Evolutionary conservation across 2,329 filamentous ascomycete genomes (phyloP), one percentile per base, ranked within the genome.

Genomic region (Cadophora malorum): DNA sequence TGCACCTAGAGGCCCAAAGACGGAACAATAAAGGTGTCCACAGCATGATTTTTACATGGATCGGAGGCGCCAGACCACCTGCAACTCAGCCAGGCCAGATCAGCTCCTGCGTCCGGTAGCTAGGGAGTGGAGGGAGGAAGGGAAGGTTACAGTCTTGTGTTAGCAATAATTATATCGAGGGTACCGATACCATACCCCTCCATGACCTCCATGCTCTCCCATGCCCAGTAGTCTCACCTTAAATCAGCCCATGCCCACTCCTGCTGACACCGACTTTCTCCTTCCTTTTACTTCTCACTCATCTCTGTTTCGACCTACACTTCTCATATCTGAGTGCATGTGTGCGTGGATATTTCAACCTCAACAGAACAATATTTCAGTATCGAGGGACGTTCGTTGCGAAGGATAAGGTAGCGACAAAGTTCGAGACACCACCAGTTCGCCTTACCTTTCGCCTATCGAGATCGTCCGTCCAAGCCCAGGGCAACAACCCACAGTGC

Each of bases 191-290:
- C 45, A 10, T 49, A 49, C 45, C 45, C 45, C 45, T 49, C 45
- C 45, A 49, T 49, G n/a, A 2, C 41, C 45, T 55, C 25, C 41
- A 45, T 45, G 41, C 41, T 45, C 41, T 45, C 61, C 31, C 45
- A 49, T 49, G 33, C 33, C 35, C 58, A 53, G 53, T 45, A 60
- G 58, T 61, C 45, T 64, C 31, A 9, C 56, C 64, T 75, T 67
- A 73, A 74, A 71, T 69, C 68, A 69, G 69, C 71, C 72, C 71
- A 71, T 71, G 64, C 70, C 73, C 71, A 67, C 69, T 74, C 71
- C 73, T 73, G 74, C 74, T 75, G 72, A 74, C 72, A 68, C 67
- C 66, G 66, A 65, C 64, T 68, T 62, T 60, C 55, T 68, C 33
- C 64, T 56, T 58, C 60, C 33, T 59, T 38, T 38, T 28, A 21